Conservation (phyloP, 768 basidiomycete genomes). For the Kondoa malvinella region DNA sequence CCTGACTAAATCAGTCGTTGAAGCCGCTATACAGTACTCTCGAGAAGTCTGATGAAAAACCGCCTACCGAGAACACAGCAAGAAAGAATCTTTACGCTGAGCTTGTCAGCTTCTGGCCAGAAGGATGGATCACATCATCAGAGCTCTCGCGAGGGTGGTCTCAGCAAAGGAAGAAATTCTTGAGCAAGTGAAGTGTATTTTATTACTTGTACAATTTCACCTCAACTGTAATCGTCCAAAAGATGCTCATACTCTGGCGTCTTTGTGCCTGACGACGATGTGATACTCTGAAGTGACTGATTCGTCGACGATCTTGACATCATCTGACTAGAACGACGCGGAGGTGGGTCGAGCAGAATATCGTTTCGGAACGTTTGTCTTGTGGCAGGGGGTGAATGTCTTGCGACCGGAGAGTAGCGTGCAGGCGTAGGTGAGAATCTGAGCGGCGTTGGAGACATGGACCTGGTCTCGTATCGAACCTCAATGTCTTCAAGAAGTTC, state of each 20-base stretch:
- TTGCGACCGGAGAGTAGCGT: not conserved
- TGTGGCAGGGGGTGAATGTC: not conserved
- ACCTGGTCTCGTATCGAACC: too few relatives aligned
- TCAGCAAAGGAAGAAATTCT: not conserved
- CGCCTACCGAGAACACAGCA: constrained; percentile 13
- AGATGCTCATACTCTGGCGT: not conserved
- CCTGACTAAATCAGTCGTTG: not conserved
- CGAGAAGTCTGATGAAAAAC: constrained; percentile 8
- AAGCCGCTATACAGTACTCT: constrained; percentile 6
- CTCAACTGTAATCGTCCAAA: not conserved
- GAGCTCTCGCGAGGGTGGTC: not conserved
- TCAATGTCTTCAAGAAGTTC: too few relatives aligned
- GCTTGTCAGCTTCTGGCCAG: constrained; percentile 15
- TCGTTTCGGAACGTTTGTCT: not conserved
- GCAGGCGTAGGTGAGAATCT: not conserved
- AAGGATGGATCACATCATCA: constrained; percentile 11
- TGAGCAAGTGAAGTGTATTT: not conserved
- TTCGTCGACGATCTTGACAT: not conserved
- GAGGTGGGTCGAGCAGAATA: not conserved
- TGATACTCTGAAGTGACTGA: not conserved
- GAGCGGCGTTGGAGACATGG: not conserved
- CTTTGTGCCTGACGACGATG: not conserved
- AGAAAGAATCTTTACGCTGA: constrained; percentile 13
- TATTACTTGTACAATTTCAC: too few relatives aligned
- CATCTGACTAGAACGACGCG: not conserved